These are phyloP conservation scores for Solanum neorickii DNA, from an alignment of 257 asterid genomes.

Conservation along the genomic window DNA sequence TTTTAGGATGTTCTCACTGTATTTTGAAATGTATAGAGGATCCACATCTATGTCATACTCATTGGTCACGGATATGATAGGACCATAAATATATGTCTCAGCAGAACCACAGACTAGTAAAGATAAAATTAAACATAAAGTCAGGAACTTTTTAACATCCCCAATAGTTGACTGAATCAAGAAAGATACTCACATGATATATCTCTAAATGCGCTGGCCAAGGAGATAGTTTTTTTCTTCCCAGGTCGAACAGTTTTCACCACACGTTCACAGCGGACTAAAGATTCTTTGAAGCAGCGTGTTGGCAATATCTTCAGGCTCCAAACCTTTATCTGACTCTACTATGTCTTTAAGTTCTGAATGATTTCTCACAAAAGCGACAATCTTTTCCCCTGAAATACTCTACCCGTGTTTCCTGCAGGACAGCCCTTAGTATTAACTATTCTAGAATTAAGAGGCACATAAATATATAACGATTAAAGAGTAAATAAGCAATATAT, in stretches of 20 bases:
- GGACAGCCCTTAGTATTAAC: constrained; percentile 41
- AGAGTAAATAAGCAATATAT: too few relatives aligned
- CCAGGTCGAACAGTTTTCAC: constrained; percentile 95
- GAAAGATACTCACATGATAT: constrained; percentile 49
- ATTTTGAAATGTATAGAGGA: neutral
- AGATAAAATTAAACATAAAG: neutral
- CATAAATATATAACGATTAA: too few relatives aligned
- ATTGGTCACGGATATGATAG: neutral
- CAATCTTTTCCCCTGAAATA: constrained; percentile 90
- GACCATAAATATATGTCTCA: neutral
- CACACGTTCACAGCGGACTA: constrained; percentile 94
- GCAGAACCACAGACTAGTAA: neutral
- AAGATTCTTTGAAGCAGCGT: constrained; percentile 63
- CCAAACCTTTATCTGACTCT: constrained; percentile 63
- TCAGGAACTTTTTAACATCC: neutral
- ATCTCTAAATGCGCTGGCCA: constrained; percentile 99
- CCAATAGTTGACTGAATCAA: neutral
- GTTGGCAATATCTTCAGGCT: constrained; percentile 70
- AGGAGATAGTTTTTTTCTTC: constrained; percentile 80
- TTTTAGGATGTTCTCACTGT: neutral
- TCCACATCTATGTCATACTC: neutral
- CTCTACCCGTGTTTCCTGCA: constrained; percentile 96
- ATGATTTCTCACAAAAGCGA: constrained; percentile 68
- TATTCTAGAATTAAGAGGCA: too few relatives aligned
- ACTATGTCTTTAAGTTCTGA: constrained; percentile 66